These are phyloP conservation scores for Filobasidium uniguttulatum DNA, from an alignment of 1,284 basidiomycete genomes.

Conservation along the genomic window DNA sequence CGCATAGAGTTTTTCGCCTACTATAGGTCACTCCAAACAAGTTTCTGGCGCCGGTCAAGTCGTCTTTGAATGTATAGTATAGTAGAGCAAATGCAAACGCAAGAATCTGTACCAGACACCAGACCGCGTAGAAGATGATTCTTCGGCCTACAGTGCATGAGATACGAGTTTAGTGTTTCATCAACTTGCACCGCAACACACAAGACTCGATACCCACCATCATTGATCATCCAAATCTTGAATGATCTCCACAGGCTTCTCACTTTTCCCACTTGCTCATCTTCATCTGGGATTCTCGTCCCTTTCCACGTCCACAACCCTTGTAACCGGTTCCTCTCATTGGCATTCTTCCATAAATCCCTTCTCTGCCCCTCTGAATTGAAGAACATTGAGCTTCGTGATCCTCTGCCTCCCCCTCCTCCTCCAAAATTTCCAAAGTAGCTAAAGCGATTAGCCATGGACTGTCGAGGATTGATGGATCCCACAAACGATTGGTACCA, in stretches of 20 bases:
- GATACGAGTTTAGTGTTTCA: not conserved
- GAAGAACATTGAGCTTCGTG: not conserved
- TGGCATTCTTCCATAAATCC: not conserved
- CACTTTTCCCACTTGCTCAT: conserved; percentile 14
- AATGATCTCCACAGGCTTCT: conserved; percentile 40
- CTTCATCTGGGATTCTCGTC: conserved; percentile 4
- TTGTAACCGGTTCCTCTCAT: not conserved
- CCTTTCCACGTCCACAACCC: not conserved
- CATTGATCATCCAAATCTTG: conserved; percentile 77
- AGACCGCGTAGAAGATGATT: conserved; percentile 58
- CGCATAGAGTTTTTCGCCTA: conserved; percentile 37
- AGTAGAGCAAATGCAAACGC: conserved; percentile 60
- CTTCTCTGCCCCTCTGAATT: not conserved
- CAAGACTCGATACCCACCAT: conserved; percentile 38
- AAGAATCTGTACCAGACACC: conserved; percentile 59
- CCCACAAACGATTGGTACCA: not conserved
- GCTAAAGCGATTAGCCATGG: not conserved
- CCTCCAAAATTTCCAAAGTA: not conserved
- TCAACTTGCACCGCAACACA: not conserved
- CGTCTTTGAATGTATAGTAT: conserved; percentile 64
- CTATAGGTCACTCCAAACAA: conserved; percentile 61
- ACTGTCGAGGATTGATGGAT: not conserved
- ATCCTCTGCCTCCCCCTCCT: not conserved
- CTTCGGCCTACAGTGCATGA: conserved; percentile 40
- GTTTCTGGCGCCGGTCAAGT: conserved; percentile 48